A percentile compares a stretch with the other conserved stretches of the same genome.
These are phyloP conservation scores for Cairneyella variabilis DNA, from an alignment of 495 filamentous ascomycete genomes.

Conservation along the genomic window DNA sequence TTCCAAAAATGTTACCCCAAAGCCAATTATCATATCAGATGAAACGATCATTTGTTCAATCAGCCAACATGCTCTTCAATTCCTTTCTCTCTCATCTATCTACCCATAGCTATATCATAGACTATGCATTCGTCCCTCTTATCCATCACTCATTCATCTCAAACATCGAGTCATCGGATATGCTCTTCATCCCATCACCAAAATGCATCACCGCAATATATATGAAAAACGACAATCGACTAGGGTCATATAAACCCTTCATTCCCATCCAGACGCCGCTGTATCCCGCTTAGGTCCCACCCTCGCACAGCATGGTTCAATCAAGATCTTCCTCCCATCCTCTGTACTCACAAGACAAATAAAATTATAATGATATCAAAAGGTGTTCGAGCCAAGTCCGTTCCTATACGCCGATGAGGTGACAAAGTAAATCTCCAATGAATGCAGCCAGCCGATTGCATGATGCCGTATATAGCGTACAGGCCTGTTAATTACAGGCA, in stretches of 20 bases:
- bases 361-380: constrained; percentile 14
- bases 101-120: too few relatives aligned
- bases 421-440: constrained; percentile 22
- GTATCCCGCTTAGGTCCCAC: constrained; percentile 6
- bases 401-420: constrained; percentile 8
- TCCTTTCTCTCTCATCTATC: constrained; percentile 5
- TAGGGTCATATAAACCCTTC: constrained; percentile 6
- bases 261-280: constrained; percentile 9
- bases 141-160: not conserved
- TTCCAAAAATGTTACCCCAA: too few relatives aligned
- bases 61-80: constrained; percentile 16
- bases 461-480: constrained; percentile 22
- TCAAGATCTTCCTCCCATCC: not conserved
- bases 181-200: not conserved
- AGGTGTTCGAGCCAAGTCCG: too few relatives aligned
- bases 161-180: too few relatives aligned
- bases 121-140: too few relatives aligned
- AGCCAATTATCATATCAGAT: too few relatives aligned
- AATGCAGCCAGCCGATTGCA: constrained; percentile 22
- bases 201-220: not conserved
- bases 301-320: constrained; percentile 10
- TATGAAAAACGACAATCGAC: not conserved
- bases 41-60: too few relatives aligned
- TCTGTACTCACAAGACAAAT: constrained; percentile 6
- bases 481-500: constrained; percentile 14